These are phyloP conservation scores for Tolypocladium tundrense DNA, from an alignment of 2,329 filamentous ascomycete genomes.

Conservation along the genomic window DNA sequence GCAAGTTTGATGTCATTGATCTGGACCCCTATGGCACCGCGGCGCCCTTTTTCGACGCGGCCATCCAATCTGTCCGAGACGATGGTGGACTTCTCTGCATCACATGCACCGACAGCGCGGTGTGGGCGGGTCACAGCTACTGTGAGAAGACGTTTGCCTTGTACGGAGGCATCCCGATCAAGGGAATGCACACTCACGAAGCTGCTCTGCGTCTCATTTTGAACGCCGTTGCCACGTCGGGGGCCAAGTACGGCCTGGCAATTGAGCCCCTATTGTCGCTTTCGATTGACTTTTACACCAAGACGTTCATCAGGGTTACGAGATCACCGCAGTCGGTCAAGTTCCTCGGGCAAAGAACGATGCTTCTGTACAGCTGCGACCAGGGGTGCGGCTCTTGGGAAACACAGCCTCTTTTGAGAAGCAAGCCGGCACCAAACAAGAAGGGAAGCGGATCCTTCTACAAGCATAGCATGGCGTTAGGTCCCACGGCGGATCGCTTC, in stretches of 20 bases:
- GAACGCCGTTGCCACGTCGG: constrained; percentile 68
- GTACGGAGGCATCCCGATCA: constrained; percentile 85
- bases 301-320: constrained; percentile 75
- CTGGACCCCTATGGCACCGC: constrained; percentile 94
- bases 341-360: constrained; percentile 80
- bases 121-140: constrained; percentile 91
- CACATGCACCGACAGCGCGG: constrained; percentile 90
- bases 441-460: constrained; percentile 60
- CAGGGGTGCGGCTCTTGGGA: constrained; percentile 85
- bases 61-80: constrained; percentile 70
- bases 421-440: constrained; percentile 57
- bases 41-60: constrained; percentile 82
- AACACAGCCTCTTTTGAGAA: constrained; percentile 67
- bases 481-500: constrained; percentile 51
- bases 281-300: constrained; percentile 90
- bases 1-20: constrained; percentile 85
- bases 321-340: constrained; percentile 81
- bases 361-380: constrained; percentile 89
- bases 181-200: constrained; percentile 80
- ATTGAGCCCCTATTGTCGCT: constrained; percentile 88
- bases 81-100: constrained; percentile 89
- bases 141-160: constrained; percentile 86
- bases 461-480: constrained; percentile 68
- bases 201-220: constrained; percentile 79
- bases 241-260: constrained; percentile 73